These are phyloP conservation scores for Diplodia scrobiculata DNA, from an alignment of 2,329 filamentous ascomycete genomes.

Conservation along the genomic window DNA sequence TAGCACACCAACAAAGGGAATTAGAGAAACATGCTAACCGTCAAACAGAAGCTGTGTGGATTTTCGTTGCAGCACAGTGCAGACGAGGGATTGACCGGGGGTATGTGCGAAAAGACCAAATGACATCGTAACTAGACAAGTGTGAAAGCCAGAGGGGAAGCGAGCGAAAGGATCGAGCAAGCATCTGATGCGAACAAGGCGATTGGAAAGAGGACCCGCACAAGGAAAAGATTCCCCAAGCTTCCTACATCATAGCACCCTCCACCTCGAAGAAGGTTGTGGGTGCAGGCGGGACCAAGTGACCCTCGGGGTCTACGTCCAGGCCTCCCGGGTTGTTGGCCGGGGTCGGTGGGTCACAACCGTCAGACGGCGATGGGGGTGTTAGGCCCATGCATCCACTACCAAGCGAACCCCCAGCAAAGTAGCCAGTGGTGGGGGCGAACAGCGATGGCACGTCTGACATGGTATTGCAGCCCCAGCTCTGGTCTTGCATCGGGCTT, in stretches of 20 bases:
- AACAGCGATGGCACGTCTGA: background rate
- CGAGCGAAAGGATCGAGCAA: too few relatives aligned
- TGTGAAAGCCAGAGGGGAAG: too few relatives aligned
- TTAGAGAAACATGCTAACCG: too few relatives aligned
- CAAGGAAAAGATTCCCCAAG: background rate
- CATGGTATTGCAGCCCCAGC: constrained; percentile 8
- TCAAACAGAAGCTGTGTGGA: background rate
- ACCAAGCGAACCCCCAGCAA: background rate
- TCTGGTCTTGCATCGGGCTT: constrained; percentile 5
- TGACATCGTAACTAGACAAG: too few relatives aligned
- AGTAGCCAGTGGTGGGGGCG: background rate
- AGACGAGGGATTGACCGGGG: background rate
- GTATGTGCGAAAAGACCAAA: background rate
- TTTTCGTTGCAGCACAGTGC: background rate
- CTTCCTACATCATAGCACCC: constrained; percentile 1
- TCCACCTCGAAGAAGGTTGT: background rate
- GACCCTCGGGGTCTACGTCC: constrained; percentile 13
- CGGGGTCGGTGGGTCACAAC: background rate
- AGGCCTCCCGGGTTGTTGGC: constrained; percentile 5
- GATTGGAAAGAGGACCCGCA: background rate
- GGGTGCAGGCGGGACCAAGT: background rate
- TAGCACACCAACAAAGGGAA: background rate
- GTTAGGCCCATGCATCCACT: background rate
- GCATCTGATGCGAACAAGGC: background rate
- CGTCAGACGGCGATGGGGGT: constrained; percentile 7